Percentiles rank a stretch among this genome's conserved stretches.
Evolutionary conservation across 768 basidiomycete species (phyloP).

Genomic region (Suillus sp.): DNA sequence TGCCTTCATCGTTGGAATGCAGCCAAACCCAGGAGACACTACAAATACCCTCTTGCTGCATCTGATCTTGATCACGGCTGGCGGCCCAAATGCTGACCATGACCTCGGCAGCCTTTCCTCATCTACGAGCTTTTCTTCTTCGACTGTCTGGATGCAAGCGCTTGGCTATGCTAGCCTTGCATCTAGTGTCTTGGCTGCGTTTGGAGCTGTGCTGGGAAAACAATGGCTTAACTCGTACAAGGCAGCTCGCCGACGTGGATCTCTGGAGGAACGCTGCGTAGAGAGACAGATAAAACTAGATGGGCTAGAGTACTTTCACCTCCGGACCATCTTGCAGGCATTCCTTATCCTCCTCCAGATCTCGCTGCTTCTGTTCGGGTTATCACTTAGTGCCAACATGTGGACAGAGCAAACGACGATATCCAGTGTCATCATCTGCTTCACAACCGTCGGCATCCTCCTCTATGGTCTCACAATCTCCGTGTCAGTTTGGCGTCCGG

Average conservation of each 20-base stretch:
- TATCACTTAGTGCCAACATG: conserved; percentile 16
- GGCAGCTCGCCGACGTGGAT: background rate
- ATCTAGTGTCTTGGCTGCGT: background rate
- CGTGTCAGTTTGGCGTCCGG: background rate
- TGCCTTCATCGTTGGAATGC: conserved; percentile 39
- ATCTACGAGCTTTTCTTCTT: background rate
- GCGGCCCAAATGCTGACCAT: background rate
- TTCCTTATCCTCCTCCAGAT: conserved; percentile 8
- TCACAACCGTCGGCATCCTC: background rate
- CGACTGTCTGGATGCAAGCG: background rate
- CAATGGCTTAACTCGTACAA: background rate
- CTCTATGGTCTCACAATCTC: background rate
- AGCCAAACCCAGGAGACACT: conserved; percentile 26
- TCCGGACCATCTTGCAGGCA: background rate
- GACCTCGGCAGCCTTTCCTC: background rate
- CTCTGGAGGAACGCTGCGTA: background rate
- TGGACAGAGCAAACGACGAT: conserved; percentile 4
- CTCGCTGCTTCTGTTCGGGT: conserved; percentile 14
- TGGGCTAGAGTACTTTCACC: background rate
- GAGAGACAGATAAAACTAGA: background rate
- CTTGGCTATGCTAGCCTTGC: background rate
- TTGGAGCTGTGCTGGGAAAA: background rate
- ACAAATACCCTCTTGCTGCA: conserved; percentile 24
- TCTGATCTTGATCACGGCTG: background rate
- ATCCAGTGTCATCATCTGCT: background rate